A percentile compares a stretch with the other conserved stretches of the same genome.
phyloP scores from a whole-genome alignment of 2,329 filamentous ascomycete genomes.

The Trichoderma endophyticum region DNA sequence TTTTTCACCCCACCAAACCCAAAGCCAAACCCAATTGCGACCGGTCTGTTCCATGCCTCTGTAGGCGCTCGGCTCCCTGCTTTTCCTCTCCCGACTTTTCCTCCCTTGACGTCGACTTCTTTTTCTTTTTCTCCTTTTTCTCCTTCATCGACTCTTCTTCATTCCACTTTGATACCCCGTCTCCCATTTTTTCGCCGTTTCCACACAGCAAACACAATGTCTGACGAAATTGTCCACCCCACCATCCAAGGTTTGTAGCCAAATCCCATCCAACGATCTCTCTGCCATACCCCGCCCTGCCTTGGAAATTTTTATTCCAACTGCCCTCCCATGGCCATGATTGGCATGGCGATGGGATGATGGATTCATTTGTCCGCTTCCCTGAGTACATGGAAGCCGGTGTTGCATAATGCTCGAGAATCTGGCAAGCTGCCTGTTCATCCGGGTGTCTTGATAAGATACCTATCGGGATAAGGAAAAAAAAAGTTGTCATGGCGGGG shows the following conservation, averaged over 20 bases:
- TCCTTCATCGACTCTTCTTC: neutral
- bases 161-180: constrained; percentile 9
- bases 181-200: constrained; percentile 17
- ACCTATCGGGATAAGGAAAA: neutral
- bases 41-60: constrained; percentile 17
- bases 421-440: neutral
- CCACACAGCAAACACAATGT: constrained; percentile 47
- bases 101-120: neutral
- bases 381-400: neutral
- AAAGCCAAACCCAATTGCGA: constrained; percentile 4
- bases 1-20: constrained; percentile 25
- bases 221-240: constrained; percentile 65
- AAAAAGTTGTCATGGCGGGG: neutral
- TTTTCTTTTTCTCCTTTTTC: neutral
- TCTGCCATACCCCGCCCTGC: constrained; percentile 20
- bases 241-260: constrained; percentile 62
- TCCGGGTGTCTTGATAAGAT: neutral
- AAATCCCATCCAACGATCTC: neutral
- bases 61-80: constrained; percentile 17
- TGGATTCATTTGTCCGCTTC: neutral
- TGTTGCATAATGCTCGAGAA: neutral
- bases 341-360: neutral
- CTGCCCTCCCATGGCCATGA: constrained; percentile 21
- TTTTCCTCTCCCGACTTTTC: neutral
- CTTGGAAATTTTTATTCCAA: constrained; percentile 12